Conservation (phyloP, 345 rosid species). For the Carallia pectinifolia region DNA sequence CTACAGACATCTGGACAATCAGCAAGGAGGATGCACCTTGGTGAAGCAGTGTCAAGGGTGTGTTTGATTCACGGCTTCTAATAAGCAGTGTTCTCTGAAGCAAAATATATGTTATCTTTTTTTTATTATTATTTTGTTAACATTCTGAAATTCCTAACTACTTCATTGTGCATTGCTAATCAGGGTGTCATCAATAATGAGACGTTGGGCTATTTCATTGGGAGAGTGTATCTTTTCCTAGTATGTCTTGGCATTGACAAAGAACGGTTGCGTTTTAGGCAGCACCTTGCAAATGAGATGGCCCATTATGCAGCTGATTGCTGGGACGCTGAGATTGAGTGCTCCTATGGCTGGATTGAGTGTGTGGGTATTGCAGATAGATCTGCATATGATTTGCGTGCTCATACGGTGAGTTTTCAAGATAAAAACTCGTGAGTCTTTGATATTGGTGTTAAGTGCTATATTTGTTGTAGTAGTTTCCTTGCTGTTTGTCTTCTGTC, state of each 20-base stretch:
- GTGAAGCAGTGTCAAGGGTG: conserved; percentile 70
- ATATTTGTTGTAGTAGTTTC: not conserved
- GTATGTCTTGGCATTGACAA: conserved; percentile 70
- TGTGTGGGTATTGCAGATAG: conserved; percentile 98
- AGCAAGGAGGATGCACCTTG: conserved; percentile 51
- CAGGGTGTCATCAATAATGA: conserved; percentile 83
- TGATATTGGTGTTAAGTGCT: not conserved
- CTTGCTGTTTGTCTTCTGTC: too few species aligned
- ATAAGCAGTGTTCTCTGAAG: conserved; percentile 46
- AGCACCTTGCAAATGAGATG: conserved; percentile 91
- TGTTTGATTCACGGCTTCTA: conserved; percentile 19
- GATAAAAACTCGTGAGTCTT: too few species aligned
- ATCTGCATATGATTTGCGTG: conserved; percentile 80
- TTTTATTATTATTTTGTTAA: not conserved
- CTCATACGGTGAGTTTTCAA: conserved; percentile 59
- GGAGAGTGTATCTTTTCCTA: conserved; percentile 78
- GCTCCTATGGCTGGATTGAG: conserved; percentile 94
- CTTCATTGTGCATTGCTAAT: conserved; percentile 12
- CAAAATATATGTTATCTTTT: not conserved
- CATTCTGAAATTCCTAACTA: not conserved
- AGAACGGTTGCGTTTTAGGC: conserved; percentile 70
- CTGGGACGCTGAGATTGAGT: conserved; percentile 98
- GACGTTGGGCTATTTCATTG: conserved; percentile 84
- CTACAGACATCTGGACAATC: conserved; percentile 74
- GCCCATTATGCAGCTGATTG: conserved; percentile 94